Base-by-base conservation (phyloP, 225 moss, liverwort and hornwort species). In the Pseudisothecium myosuroides region DNA sequence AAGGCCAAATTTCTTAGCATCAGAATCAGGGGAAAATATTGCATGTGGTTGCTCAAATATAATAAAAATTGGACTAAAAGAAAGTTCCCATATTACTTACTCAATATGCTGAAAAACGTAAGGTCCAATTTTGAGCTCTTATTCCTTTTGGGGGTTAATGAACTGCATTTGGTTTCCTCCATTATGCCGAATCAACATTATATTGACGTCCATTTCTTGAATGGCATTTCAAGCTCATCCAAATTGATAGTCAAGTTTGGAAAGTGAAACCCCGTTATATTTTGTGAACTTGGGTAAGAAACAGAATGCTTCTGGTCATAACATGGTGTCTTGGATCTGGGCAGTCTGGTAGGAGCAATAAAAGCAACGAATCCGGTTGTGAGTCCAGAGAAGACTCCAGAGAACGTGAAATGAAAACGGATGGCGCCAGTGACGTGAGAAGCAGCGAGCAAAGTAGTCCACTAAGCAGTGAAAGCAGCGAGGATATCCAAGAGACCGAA, bases 381-480 rank as follows among this genome's bases (percentile, higher is more conserved):
- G 86, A 86, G 71, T 86, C 37, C 39, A 75, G 83, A 73, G 83
- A 22, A 81, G 84, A 71, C 59, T 83, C 54, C 72, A 79, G 81
- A 85, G 80, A 76, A 31, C 52, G 62, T 64, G 73, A 85, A 54
- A 43, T 39, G 65, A 85, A 88, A 85, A 34, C 39, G 6, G 73
- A 41, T 73, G 77, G 77, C 52, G n/a, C 63, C 24, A n/a, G 59
- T 84, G 84, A 41, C 36, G 71, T 28, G 15, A 74, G 84, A 87
- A 69, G 87, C 78, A 89, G 90, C 66, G 88, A 88, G 67, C 83
- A 85, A 83, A 89, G 89, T 36, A 91, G 86, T 86, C 68, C 71
- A 52, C 56, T 56, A 86, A 90, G 80, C 78, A 90, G 90, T 90
- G 84, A 72, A 55, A 83, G 56, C 36, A 82, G 86, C 59, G 82